Evolutionary conservation across 2,329 filamentous ascomycete genomes (phyloP).

Genomic region (Apiospora kogelbergensis): DNA sequence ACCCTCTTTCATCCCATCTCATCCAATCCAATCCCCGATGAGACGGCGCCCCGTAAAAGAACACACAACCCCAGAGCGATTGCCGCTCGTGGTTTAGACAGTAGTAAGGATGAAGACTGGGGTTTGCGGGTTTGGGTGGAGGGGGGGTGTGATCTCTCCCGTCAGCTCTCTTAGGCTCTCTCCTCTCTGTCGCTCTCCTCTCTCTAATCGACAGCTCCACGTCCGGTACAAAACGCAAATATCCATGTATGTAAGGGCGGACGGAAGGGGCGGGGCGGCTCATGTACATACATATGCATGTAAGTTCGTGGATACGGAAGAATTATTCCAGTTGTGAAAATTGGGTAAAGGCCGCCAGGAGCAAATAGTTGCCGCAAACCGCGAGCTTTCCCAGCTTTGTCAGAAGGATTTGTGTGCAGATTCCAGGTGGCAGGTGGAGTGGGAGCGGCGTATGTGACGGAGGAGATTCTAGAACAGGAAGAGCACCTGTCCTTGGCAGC

Average conservation of each 20-base stretch:
- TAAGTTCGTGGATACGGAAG: constrained; percentile 1
- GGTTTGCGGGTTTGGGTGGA: neutral
- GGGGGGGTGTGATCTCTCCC: neutral
- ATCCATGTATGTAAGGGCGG: neutral
- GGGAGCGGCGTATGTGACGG: neutral
- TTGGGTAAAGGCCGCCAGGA: neutral
- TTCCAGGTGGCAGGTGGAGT: neutral
- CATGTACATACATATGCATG: neutral
- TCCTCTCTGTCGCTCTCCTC: neutral
- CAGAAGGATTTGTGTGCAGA: neutral
- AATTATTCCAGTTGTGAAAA: neutral
- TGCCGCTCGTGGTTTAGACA: constrained; percentile 12
- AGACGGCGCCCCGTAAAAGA: constrained; percentile 10
- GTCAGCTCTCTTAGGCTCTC: neutral
- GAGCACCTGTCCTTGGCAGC: neutral
- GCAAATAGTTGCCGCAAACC: neutral
- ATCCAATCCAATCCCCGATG: neutral
- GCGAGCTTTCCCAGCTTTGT: neutral
- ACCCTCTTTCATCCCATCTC: constrained; percentile 5
- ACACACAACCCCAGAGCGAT: constrained; percentile 5
- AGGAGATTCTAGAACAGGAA: constrained; percentile 2
- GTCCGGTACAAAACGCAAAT: neutral
- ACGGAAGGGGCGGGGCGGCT: neutral
- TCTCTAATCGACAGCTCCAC: neutral
- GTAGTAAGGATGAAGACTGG: neutral